Percentiles rank a stretch among this genome's conserved stretches.
Conservation (phyloP, 78 protist species). For the Planoprotostelium fungivorum region DNA sequence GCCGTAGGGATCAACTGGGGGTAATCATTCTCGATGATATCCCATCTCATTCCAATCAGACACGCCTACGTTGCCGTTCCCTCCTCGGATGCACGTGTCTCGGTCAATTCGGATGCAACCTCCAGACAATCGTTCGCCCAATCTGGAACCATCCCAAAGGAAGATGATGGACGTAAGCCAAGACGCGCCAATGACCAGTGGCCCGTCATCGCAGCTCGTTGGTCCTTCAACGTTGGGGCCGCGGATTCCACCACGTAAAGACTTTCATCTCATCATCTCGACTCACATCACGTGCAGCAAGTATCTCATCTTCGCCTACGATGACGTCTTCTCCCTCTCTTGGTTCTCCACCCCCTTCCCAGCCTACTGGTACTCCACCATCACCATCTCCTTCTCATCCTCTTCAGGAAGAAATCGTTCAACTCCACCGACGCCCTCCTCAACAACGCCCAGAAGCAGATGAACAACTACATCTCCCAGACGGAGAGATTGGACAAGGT, state of each 20-base stretch:
- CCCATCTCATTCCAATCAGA: not conserved
- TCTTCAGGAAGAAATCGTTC: not conserved
- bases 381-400: too few relatives aligned
- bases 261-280: not conserved
- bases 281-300: too few relatives aligned
- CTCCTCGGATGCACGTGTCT: too few relatives aligned
- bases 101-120: not conserved
- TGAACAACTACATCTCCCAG: not conserved
- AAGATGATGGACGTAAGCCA: not conserved
- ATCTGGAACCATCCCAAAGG: not conserved
- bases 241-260: not conserved
- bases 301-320: not conserved
- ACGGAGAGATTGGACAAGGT: not conserved
- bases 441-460: not conserved
- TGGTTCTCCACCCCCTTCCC: not conserved
- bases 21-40: not conserved
- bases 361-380: not conserved
- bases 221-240: not conserved
- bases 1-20: not conserved
- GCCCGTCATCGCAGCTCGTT: not conserved
- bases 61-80: not conserved
- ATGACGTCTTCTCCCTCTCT: not conserved
- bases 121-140: not conserved
- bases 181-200: not conserved
- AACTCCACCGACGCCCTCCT: not conserved